Evolutionary conservation across 305 asterid genomes (phyloP).

Genomic region (Caryopteris hybrid): DNA sequence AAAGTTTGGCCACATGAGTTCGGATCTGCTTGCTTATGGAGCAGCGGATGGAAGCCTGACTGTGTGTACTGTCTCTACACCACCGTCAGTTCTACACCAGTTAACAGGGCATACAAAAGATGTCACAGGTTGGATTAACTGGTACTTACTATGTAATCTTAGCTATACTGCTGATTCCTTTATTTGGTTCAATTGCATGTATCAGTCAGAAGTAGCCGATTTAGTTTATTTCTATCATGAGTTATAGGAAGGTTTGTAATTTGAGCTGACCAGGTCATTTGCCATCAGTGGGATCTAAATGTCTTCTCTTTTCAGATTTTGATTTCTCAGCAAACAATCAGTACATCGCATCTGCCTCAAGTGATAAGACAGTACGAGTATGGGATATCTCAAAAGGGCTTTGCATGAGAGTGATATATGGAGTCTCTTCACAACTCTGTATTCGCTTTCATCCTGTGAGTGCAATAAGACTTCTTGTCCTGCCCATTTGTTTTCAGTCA

Average conservation of each 20-base stretch:
- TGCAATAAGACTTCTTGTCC: constrained; percentile 12
- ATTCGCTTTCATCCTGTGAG: constrained; percentile 97
- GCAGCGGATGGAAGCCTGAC: constrained; percentile 94
- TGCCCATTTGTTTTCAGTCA: neutral
- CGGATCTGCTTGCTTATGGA: constrained; percentile 95
- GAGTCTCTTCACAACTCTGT: constrained; percentile 77
- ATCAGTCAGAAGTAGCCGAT: neutral
- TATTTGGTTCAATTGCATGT: constrained; percentile 2
- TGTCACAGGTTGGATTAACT: constrained; percentile 90
- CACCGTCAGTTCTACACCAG: constrained; percentile 69
- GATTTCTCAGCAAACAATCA: constrained; percentile 94
- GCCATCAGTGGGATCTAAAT: constrained; percentile 12
- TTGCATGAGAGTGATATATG: constrained; percentile 95
- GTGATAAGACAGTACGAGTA: constrained; percentile 87
- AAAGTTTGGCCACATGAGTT: constrained; percentile 93
- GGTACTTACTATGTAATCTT: constrained; percentile 47
- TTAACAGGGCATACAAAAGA: constrained; percentile 91
- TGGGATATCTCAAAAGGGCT: constrained; percentile 90
- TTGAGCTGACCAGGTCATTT: constrained; percentile 12
- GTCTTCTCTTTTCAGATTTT: constrained; percentile 59
- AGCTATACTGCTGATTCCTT: constrained; percentile 19
- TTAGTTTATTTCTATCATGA: neutral
- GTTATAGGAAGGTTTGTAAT: neutral
- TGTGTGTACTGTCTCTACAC: constrained; percentile 69
- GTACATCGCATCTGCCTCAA: constrained; percentile 87